Evolutionary conservation across 306 rosid species (phyloP).

Genomic region (Quercus aquifolioides): DNA sequence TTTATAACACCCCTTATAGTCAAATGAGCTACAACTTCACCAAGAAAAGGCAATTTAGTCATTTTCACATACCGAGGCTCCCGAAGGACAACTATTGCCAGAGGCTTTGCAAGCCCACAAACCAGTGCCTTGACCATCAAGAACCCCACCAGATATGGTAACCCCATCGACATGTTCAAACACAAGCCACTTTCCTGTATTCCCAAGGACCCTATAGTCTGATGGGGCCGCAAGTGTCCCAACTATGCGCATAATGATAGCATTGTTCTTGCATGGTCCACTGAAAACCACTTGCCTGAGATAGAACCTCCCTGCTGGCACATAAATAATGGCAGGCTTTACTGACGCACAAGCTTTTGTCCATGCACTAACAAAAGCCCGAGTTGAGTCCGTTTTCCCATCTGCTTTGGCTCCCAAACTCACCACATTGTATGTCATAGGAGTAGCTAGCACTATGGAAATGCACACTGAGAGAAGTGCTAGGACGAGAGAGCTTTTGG

Average conservation of each 20-base stretch:
- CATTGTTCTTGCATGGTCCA: constrained; percentile 43
- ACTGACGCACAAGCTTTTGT: constrained; percentile 34
- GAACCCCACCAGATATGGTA: constrained; percentile 36
- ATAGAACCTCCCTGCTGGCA: constrained; percentile 43
- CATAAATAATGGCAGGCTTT: constrained; percentile 28
- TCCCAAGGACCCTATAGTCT: constrained; percentile 33
- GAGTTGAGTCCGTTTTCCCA: constrained; percentile 34
- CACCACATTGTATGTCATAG: constrained; percentile 20
- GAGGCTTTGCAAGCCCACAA: constrained; percentile 55
- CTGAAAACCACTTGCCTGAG: constrained; percentile 26
- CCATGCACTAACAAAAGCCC: constrained; percentile 40
- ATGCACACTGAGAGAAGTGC: not conserved
- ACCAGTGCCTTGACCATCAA: constrained; percentile 46
- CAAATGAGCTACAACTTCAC: not conserved
- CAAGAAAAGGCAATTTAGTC: not conserved
- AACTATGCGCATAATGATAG: constrained; percentile 28
- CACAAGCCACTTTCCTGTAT: constrained; percentile 33
- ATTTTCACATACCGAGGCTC: constrained; percentile 40
- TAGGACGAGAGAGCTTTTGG: not conserved
- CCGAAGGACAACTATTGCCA: constrained; percentile 39
- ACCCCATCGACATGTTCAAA: constrained; percentile 37
- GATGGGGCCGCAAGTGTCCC: constrained; percentile 49
- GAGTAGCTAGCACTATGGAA: not conserved
- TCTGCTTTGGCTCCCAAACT: constrained; percentile 34
- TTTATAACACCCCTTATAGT: too few relatives aligned